Evolutionary conservation across 2,329 filamentous ascomycete genomes (phyloP), one percentile per base, ranked within the genome.

Genomic region (Ramularia collo-cygni): DNA sequence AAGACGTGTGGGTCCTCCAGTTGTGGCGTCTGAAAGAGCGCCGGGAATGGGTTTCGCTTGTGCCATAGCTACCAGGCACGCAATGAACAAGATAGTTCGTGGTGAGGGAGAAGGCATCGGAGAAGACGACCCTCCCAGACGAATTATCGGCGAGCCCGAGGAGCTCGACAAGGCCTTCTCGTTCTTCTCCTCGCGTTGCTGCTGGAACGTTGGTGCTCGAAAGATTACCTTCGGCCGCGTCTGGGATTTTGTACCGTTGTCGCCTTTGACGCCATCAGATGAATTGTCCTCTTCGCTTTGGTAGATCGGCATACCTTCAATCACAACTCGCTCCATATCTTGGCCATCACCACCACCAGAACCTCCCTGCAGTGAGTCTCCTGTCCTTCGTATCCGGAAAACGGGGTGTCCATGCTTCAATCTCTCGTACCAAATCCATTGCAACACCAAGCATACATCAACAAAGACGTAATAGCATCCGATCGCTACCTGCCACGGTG

Each of bases 391-490:
- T 6, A 62, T 49, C 18, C 56, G 54, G n/a, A 65, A 58, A 19
- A 70, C 50, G 14, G 68, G 64, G 40, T 68, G 59, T 33, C 67
- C 70, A 39, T 72, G 66, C 52, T 72, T 69, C 43, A 77, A 56
- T 43, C 74, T 65, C 36, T 77, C 76, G 53, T 83, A 83, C 76
- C 78, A 83, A 27, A 79, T 63, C 64, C 77, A 82, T 61, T 83
- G 79, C 26, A 67, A 63, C 6, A 80, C 76, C 18, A 83, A 64
- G 26, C 74, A 69, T 19, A 78, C 61, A 57, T 83, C 79, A 2
- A 83, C 79, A 17, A 74, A 72, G 35, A 81, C 77, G 55, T 83
- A 83, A 61, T 83, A 83, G 15, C 62, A 65, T 2, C 78, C 79
- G 35, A 83, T 70, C 7, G 79, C 70, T 28, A 82, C 69, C 64